These are phyloP conservation scores for Arbutus unedo DNA, from an alignment of 148 eudicot genomes.

Conservation along the genomic window DNA sequence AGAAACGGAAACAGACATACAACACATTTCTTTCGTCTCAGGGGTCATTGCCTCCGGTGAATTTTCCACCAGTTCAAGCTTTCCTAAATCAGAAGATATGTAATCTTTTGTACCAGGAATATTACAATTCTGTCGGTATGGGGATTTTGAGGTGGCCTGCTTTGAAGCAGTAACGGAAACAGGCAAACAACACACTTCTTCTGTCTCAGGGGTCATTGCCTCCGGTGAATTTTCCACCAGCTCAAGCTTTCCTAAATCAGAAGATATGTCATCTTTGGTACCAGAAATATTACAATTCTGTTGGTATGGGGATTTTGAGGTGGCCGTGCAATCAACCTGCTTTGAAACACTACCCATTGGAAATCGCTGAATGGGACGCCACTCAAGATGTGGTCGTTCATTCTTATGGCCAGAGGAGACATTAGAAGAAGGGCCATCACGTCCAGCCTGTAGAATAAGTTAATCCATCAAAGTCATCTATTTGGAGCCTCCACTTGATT, in stretches of 20 bases:
- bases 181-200: not conserved
- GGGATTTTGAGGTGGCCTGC: constrained; percentile 13
- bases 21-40: not conserved
- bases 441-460: constrained; percentile 23
- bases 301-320: not conserved
- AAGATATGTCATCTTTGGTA: constrained; percentile 17
- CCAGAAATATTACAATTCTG: constrained; percentile 10
- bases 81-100: constrained; percentile 17
- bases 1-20: not conserved
- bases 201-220: constrained; percentile 5
- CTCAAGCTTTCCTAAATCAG: constrained; percentile 17
- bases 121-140: not conserved
- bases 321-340: constrained; percentile 16
- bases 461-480: constrained; percentile 8
- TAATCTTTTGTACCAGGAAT: constrained; percentile 15
- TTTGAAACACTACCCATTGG: not conserved
- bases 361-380: constrained; percentile 10
- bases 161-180: not conserved
- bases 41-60: constrained; percentile 15
- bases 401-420: constrained; percentile 9
- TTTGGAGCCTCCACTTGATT: not conserved
- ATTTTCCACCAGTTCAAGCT: constrained; percentile 13
- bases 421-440: constrained; percentile 22
- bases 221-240: constrained; percentile 17
- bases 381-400: not conserved